These are phyloP conservation scores for Saccharomycopsis sp. DNA, from an alignment of 805 yeast genomes.

Conservation along the genomic window DNA sequence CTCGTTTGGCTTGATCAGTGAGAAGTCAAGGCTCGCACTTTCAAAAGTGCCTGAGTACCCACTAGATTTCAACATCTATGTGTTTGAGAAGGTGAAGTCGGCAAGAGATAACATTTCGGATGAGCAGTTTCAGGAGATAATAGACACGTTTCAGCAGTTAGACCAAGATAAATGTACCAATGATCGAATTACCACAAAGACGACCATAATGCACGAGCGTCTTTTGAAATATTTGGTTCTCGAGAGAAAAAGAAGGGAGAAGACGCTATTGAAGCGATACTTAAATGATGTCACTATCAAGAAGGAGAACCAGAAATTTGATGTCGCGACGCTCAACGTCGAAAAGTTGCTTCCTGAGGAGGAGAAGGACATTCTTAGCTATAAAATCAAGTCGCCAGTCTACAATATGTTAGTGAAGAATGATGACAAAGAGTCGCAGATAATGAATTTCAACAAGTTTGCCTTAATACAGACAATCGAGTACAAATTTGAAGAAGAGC, in stretches of 20 bases:
- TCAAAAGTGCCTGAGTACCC: conserved; percentile 31
- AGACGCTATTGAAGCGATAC: conserved; percentile 25
- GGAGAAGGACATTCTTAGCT: conserved; percentile 27
- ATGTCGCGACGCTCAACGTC: not conserved
- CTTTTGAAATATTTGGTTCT: conserved; percentile 29
- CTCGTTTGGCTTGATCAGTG: conserved; percentile 19
- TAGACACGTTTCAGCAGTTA: conserved; percentile 22
- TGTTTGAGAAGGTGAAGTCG: conserved; percentile 29
- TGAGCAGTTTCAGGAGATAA: conserved; percentile 23
- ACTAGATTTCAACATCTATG: conserved; percentile 33
- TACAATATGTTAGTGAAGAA: conserved; percentile 23
- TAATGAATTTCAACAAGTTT: conserved; percentile 26
- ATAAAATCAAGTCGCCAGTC: conserved; percentile 32
- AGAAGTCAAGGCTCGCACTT: conserved; percentile 21
- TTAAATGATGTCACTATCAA: conserved; percentile 10
- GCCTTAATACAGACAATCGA: conserved; percentile 33
- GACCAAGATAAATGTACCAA: conserved; percentile 7
- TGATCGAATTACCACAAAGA: conserved; percentile 25
- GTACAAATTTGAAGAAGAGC: conserved; percentile 40
- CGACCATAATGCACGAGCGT: conserved; percentile 31
- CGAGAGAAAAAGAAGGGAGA: conserved; percentile 31
- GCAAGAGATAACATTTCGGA: conserved; percentile 22
- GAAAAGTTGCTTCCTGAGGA: conserved; percentile 23
- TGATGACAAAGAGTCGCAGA: conserved; percentile 11
- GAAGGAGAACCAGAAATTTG: not conserved